phyloP scores from a whole-genome alignment of 441 rosid species.

The Geranium incanum region DNA sequence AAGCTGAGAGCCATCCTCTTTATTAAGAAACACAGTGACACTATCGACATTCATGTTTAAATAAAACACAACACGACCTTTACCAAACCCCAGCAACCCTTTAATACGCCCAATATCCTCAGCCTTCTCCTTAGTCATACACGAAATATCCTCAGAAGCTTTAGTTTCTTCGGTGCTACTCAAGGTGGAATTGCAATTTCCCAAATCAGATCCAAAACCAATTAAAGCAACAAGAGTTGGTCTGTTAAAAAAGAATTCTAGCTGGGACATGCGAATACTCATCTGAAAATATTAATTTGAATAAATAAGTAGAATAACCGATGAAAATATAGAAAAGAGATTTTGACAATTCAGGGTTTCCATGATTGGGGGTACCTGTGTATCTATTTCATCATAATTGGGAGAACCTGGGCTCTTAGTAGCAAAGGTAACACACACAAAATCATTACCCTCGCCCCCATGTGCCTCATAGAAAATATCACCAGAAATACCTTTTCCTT shows the following conservation, averaged over 20 bases:
- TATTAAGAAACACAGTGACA: constrained; percentile 84
- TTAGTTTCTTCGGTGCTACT: constrained; percentile 26
- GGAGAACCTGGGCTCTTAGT: constrained; percentile 70
- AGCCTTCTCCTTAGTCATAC: constrained; percentile 49
- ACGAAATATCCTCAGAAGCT: constrained; percentile 29
- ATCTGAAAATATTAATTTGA: constrained; percentile 50
- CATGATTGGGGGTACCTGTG: constrained; percentile 55
- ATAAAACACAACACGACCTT: constrained; percentile 87
- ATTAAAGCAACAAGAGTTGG: constrained; percentile 94
- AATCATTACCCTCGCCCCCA: constrained; percentile 66
- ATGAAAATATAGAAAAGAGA: constrained; percentile 13
- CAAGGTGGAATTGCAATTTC: constrained; percentile 35
- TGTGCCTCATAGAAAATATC: constrained; percentile 89
- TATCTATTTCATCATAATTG: constrained; percentile 85
- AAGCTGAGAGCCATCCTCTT: constrained; percentile 97
- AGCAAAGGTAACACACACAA: constrained; percentile 77
- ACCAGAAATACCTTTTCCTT: constrained; percentile 45
- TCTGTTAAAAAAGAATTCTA: constrained; percentile 93
- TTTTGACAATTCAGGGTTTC: constrained; percentile 17
- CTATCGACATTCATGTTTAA: constrained; percentile 85
- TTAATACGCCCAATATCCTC: constrained; percentile 69
- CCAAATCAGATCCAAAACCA: constrained; percentile 79
- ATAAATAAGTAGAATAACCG: constrained; percentile 28
- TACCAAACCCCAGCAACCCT: constrained; percentile 94
- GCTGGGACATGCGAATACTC: constrained; percentile 91